Conservation (phyloP, 148 eudicot species). For the Camellia lanceoleosa region DNA sequence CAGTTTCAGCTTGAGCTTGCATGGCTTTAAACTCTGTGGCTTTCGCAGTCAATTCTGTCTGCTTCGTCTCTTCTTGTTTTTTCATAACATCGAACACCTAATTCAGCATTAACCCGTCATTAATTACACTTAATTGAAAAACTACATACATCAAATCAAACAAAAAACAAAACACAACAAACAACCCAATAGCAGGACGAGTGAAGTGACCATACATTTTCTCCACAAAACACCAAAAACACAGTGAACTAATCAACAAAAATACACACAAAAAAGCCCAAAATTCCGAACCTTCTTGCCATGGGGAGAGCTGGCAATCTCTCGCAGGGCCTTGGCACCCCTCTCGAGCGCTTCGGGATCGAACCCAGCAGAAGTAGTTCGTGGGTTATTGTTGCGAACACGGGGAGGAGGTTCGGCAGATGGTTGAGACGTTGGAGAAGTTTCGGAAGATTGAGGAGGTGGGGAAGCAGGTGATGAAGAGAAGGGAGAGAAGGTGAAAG, state of each 20-base stretch:
- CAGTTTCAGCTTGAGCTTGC: conserved; percentile 68
- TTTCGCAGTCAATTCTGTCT: conserved; percentile 44
- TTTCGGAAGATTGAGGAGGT: conserved; percentile 18
- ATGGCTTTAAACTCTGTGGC: conserved; percentile 53
- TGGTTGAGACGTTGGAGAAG: conserved; percentile 18
- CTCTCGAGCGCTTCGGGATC: conserved; percentile 85
- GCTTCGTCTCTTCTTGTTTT: conserved; percentile 75
- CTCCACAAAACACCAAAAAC: not conserved
- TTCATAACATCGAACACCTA: conserved; percentile 52
- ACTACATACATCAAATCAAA: not conserved
- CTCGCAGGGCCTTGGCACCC: conserved; percentile 54
- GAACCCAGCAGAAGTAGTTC: conserved; percentile 85
- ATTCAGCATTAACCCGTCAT: conserved; percentile 24
- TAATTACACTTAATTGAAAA: not conserved
- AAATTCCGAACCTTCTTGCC: conserved; percentile 49
- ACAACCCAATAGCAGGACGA: not conserved
- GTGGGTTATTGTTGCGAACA: conserved; percentile 69
- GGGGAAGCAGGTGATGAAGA: conserved; percentile 31
- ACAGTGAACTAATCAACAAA: not conserved
- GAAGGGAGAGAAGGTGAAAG: conserved; percentile 49
- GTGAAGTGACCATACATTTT: not conserved
- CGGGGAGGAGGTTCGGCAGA: conserved; percentile 34
- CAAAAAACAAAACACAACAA: not conserved
- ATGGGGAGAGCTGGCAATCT: conserved; percentile 48
- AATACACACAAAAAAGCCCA: not conserved